Conservation (phyloP, 2,329 filamentous ascomycete species). For the Nigrospora sphaerica region DNA sequence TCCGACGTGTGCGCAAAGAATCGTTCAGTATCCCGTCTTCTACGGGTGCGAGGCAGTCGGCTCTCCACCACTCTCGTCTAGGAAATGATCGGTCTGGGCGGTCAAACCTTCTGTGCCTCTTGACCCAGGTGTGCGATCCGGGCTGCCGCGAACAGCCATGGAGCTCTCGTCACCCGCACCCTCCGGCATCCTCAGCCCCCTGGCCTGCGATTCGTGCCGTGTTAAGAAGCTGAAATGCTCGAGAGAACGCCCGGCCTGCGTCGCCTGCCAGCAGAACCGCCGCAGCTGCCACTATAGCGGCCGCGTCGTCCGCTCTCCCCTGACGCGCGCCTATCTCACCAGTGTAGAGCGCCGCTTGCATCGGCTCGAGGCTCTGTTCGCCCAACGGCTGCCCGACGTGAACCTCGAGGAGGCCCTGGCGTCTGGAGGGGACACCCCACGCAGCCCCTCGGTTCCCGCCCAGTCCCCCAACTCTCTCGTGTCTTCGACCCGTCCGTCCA, state of each 20-base stretch:
- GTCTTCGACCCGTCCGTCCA: not conserved
- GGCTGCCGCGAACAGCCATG: too few relatives aligned
- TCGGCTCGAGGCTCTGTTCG: slow-evolving; percentile 11
- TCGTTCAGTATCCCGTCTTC: too few relatives aligned
- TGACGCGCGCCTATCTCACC: slow-evolving; percentile 11
- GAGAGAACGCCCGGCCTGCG: slow-evolving; percentile 15
- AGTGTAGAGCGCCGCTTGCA: slow-evolving; percentile 13
- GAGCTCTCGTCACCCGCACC: too few relatives aligned
- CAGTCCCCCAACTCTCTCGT: not conserved
- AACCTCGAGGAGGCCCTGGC: slow-evolving; percentile 13
- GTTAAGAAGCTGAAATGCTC: slow-evolving; percentile 18
- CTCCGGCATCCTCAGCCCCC: too few relatives aligned
- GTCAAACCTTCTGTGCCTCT: too few relatives aligned
- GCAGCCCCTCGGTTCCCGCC: not conserved
- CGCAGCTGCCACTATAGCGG: slow-evolving; percentile 18
- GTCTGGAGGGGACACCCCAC: not conserved
- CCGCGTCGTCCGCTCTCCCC: slow-evolving; percentile 3
- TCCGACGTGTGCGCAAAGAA: too few relatives aligned
- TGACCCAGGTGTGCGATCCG: too few relatives aligned
- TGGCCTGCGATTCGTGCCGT: slow-evolving; percentile 11
- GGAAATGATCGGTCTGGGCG: too few relatives aligned
- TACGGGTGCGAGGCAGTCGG: too few relatives aligned
- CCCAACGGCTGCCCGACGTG: slow-evolving; percentile 12
- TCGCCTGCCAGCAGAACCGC: slow-evolving; percentile 13
- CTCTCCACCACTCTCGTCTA: too few relatives aligned